phyloP scores from a whole-genome alignment of 257 asterid species.

The Ligustrum vulgare region DNA sequence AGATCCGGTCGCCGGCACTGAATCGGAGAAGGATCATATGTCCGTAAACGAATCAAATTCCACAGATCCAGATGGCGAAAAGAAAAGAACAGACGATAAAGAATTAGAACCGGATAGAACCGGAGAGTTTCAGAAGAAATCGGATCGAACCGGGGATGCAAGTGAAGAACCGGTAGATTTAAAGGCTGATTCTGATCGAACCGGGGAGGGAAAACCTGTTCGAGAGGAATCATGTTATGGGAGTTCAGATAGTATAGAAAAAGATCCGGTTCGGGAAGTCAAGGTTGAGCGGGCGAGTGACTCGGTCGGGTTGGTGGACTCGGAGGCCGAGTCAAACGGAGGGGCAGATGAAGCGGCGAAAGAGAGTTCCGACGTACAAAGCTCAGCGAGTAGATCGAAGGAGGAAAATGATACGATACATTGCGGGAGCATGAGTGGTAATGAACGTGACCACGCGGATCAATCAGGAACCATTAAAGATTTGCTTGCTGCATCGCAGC shows the following conservation, averaged over 20 bases:
- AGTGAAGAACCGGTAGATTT: slow-evolving; percentile 20
- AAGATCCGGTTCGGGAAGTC: slow-evolving; percentile 29
- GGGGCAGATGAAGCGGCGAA: slow-evolving; percentile 44
- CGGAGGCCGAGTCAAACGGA: slow-evolving; percentile 63
- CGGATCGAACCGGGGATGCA: slow-evolving; percentile 8
- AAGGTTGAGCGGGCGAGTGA: slow-evolving; percentile 44
- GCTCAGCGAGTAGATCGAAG: slow-evolving; percentile 70
- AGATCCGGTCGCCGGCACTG: slow-evolving; percentile 35
- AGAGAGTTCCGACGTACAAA: slow-evolving; percentile 71
- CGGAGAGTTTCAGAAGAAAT: slow-evolving; percentile 23
- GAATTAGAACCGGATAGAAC: slow-evolving; percentile 37
- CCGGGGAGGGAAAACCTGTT: slow-evolving; percentile 41
- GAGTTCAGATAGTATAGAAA: slow-evolving; percentile 56
- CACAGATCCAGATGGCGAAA: slow-evolving; percentile 59
- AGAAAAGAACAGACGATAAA: slow-evolving; percentile 36
- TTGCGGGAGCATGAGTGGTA: slow-evolving; percentile 50
- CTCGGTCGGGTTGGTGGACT: slow-evolving; percentile 42
- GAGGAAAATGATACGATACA: slow-evolving; percentile 51
- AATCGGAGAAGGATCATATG: slow-evolving; percentile 42
- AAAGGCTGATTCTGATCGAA: slow-evolving; percentile 21
- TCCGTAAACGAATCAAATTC: slow-evolving; percentile 65
- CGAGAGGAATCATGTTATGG: slow-evolving; percentile 64
- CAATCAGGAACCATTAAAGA: slow-evolving; percentile 50
- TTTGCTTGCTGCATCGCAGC: slow-evolving; percentile 52
- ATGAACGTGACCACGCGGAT: slow-evolving; percentile 49